Percentiles rank a stretch among this genome's conserved stretches.
These are phyloP conservation scores for Nakazawaea pomicola DNA, from an alignment of 805 yeast species.

Conservation along the genomic window DNA sequence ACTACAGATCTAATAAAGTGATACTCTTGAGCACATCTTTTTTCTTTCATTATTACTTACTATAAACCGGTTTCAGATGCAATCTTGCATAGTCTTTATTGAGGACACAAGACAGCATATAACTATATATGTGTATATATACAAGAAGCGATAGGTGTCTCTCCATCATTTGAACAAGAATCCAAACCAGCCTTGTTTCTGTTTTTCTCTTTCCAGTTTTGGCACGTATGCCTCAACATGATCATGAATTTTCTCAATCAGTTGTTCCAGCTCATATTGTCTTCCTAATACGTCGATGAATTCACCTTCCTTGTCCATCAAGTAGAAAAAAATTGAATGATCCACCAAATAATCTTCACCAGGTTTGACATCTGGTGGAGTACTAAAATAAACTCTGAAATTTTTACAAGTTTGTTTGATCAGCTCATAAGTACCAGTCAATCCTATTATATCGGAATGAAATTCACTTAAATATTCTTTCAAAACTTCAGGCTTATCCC, in stretches of 20 bases:
- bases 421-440: slow-evolving; percentile 86
- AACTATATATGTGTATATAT: too few relatives aligned
- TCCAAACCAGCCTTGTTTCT: slow-evolving; percentile 56
- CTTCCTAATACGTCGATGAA: slow-evolving; percentile 94
- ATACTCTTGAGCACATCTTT: too few relatives aligned
- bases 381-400: slow-evolving; percentile 93
- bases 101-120: too few relatives aligned
- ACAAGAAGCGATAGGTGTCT: too few relatives aligned
- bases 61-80: too few relatives aligned
- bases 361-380: slow-evolving; percentile 89
- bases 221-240: slow-evolving; percentile 78
- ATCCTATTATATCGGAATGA: slow-evolving; percentile 84
- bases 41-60: too few relatives aligned
- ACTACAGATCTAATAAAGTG: too few relatives aligned
- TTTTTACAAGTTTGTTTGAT: slow-evolving; percentile 82
- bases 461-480: slow-evolving; percentile 82
- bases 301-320: slow-evolving; percentile 98
- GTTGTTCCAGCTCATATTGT: slow-evolving; percentile 76
- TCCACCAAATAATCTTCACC: slow-evolving; percentile 97
- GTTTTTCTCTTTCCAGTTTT: slow-evolving; percentile 58
- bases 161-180: slow-evolving; percentile 42
- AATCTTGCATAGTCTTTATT: too few relatives aligned
- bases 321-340: slow-evolving; percentile 93
- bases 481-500: slow-evolving; percentile 84
- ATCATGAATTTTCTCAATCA: slow-evolving; percentile 68